These are phyloP conservation scores for Verticillium dahliae DNA, from an alignment of 2,329 filamentous ascomycete species.

Conservation along the genomic window DNA sequence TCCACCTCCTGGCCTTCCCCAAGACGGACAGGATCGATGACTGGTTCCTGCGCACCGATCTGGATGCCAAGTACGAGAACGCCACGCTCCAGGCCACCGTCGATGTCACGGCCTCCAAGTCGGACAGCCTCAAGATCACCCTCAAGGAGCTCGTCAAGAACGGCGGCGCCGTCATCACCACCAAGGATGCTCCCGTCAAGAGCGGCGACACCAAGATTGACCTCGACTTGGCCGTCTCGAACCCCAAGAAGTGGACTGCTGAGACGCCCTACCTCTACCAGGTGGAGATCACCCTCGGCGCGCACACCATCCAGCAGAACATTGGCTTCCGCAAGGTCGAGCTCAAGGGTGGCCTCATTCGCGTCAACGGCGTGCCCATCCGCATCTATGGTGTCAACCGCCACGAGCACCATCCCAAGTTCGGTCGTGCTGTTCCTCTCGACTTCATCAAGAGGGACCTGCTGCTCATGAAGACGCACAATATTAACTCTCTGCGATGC, in stretches of 20 bases:
- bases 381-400: slow-evolving; percentile 60
- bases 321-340: slow-evolving; percentile 61
- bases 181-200: slow-evolving; percentile 16
- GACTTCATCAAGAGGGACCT: slow-evolving; percentile 58
- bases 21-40: slow-evolving; percentile 45
- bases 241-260: slow-evolving; percentile 63
- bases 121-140: slow-evolving; percentile 31
- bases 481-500: slow-evolving; percentile 64
- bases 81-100: slow-evolving; percentile 43
- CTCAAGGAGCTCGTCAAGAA: slow-evolving; percentile 32
- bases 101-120: slow-evolving; percentile 26
- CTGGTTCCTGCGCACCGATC: slow-evolving; percentile 45
- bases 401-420: slow-evolving; percentile 62
- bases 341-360: slow-evolving; percentile 51
- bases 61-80: slow-evolving; percentile 45
- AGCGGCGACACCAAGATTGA: slow-evolving; percentile 28
- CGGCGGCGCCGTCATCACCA: slow-evolving; percentile 23
- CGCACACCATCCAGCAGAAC: slow-evolving; percentile 40
- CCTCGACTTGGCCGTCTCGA: slow-evolving; percentile 34
- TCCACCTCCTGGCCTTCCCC: slow-evolving; percentile 53
- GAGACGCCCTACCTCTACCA: slow-evolving; percentile 58
- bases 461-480: slow-evolving; percentile 62
- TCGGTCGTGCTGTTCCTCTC: slow-evolving; percentile 56
- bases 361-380: slow-evolving; percentile 56
- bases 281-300: slow-evolving; percentile 35